phyloP scores from a whole-genome alignment of 169 alveolate species.

The Neospora caninum region DNA sequence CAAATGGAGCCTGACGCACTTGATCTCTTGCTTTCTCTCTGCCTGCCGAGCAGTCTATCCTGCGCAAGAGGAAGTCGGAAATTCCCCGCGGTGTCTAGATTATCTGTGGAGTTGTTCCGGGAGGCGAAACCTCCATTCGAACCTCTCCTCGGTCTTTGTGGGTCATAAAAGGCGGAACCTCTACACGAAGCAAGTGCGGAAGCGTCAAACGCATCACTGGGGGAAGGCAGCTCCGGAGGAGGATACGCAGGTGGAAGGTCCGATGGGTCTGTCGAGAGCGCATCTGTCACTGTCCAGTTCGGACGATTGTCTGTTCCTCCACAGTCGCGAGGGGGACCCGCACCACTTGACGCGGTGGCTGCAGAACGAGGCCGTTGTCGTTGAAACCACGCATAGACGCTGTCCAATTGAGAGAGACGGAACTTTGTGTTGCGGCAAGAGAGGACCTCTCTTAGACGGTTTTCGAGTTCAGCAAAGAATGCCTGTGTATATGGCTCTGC shows the following conservation, averaged over 20 bases:
- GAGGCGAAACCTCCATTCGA: too few species aligned
- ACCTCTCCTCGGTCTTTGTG: not conserved
- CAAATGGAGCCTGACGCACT: not conserved
- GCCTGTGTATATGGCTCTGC: not conserved
- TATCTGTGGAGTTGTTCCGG: not conserved
- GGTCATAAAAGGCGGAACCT: constrained; percentile 11
- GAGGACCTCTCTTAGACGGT: constrained; percentile 22
- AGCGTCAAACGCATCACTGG: constrained; percentile 22
- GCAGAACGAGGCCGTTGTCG: not conserved
- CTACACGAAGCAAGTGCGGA: not conserved
- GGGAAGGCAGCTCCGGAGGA: not conserved
- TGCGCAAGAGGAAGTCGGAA: not conserved
- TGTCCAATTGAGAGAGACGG: constrained; percentile 5
- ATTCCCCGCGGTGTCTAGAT: not conserved
- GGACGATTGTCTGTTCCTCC: too few species aligned
- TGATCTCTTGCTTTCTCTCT: not conserved
- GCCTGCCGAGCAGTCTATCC: not conserved
- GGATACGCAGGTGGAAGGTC: not conserved
- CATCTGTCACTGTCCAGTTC: not conserved
- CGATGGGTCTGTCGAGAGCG: not conserved
- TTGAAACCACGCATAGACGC: constrained; percentile 3
- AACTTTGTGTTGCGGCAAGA: not conserved
- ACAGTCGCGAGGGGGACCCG: too few species aligned
- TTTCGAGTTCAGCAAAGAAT: not conserved
- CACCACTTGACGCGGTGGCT: too few species aligned